phyloP scores from a whole-genome alignment of 257 asterid genomes.

The Rhazya stricta region DNA sequence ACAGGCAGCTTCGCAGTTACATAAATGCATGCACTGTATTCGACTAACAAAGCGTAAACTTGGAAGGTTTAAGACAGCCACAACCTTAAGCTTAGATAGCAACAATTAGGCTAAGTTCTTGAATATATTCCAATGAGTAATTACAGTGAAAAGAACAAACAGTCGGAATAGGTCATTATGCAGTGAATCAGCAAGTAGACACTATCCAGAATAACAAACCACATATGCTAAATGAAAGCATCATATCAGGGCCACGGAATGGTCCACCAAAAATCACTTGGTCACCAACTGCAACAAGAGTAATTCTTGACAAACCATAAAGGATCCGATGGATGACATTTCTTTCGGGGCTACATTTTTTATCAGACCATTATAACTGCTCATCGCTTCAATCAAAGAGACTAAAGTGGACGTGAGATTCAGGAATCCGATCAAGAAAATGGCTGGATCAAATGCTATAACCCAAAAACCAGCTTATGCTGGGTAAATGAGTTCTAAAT shows the following conservation, averaged over 20 bases:
- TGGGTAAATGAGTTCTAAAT: neutral
- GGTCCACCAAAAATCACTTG: constrained; percentile 1
- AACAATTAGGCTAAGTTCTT: neutral
- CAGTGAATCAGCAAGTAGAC: constrained; percentile 7
- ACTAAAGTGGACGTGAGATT: neutral
- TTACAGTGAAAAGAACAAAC: constrained; percentile 3
- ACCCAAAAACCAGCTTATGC: neutral
- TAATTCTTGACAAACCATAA: constrained; percentile 14
- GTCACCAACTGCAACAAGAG: constrained; percentile 3
- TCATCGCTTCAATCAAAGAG: neutral
- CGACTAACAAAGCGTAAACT: constrained; percentile 8
- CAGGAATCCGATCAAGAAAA: neutral
- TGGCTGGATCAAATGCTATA: neutral
- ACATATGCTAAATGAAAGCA: neutral
- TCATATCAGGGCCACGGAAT: constrained; percentile 14
- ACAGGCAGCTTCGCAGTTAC: neutral
- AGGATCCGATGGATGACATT: neutral
- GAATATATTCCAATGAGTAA: constrained; percentile 10
- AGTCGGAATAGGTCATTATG: neutral
- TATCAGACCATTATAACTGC: neutral
- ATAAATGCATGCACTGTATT: neutral
- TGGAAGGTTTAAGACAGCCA: constrained; percentile 5
- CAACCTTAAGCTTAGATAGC: constrained; percentile 16
- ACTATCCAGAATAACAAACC: constrained; percentile 1
- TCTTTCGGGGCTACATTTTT: neutral